These are phyloP conservation scores for Phytopythium vexans DNA, from an alignment of 352 stramenopile genomes.

Conservation along the genomic window DNA sequence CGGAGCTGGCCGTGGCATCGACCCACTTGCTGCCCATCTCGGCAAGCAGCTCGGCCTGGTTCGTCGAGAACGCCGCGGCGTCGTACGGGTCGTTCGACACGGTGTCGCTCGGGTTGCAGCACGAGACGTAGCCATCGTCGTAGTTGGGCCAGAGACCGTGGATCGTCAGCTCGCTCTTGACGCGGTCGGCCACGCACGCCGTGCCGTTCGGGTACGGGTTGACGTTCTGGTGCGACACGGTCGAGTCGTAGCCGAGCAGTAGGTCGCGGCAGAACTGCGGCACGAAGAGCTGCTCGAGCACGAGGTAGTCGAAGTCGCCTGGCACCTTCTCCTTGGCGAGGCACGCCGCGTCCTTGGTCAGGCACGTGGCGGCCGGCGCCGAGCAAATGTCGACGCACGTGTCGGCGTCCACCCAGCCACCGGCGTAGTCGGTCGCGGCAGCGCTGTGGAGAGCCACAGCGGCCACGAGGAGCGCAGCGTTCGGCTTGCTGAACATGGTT, in stretches of 20 bases:
- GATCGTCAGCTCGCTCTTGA: conserved; percentile 61
- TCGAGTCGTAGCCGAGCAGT: conserved; percentile 63
- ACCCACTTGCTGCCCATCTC: conserved; percentile 65
- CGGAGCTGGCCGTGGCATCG: conserved; percentile 48
- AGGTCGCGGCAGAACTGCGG: conserved; percentile 81
- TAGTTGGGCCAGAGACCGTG: conserved; percentile 80
- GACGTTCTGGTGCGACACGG: conserved; percentile 82
- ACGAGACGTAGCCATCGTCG: conserved; percentile 64
- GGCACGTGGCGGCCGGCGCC: conserved; percentile 51
- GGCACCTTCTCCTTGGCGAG: conserved; percentile 58
- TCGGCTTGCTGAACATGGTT: conserved; percentile 6
- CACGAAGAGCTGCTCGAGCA: conserved; percentile 77
- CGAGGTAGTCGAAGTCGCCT: conserved; percentile 72
- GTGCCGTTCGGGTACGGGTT: conserved; percentile 56
- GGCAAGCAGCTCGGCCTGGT: conserved; percentile 41
- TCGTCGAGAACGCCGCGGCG: conserved; percentile 32
- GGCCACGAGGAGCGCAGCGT: not conserved
- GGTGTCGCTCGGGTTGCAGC: conserved; percentile 62
- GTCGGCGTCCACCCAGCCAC: conserved; percentile 46
- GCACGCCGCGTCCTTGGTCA: conserved; percentile 46
- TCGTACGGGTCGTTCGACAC: conserved; percentile 62
- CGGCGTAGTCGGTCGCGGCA: conserved; percentile 49
- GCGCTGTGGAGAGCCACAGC: conserved; percentile 14
- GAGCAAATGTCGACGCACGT: conserved; percentile 79
- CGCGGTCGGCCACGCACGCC: conserved; percentile 33